Evolutionary conservation across 2,329 filamentous ascomycete genomes (phyloP).

Genomic region (Claviceps digitariae): DNA sequence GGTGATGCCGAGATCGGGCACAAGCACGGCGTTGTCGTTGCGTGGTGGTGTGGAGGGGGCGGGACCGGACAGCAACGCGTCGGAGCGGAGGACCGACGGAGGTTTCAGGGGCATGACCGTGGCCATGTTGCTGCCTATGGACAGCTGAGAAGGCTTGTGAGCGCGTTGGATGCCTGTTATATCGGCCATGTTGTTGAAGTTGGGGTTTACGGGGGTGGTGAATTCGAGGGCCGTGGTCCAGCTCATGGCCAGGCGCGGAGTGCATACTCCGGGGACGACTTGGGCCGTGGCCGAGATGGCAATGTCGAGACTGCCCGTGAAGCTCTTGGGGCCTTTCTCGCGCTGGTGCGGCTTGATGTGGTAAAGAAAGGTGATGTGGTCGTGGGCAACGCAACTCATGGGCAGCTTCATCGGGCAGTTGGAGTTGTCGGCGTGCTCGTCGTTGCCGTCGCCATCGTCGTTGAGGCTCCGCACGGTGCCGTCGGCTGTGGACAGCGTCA

Average conservation of each 20-base stretch:
- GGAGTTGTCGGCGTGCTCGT: conserved; percentile 12
- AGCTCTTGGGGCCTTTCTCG: conserved; percentile 31
- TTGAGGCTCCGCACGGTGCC: conserved; percentile 47
- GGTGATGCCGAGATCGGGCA: conserved; percentile 53
- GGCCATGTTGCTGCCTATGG: conserved; percentile 40
- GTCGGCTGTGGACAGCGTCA: conserved; percentile 43
- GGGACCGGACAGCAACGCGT: conserved; percentile 37
- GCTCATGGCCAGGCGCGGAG: conserved; percentile 47
- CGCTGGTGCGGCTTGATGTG: conserved; percentile 40
- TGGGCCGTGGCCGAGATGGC: conserved; percentile 46
- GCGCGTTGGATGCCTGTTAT: conserved; percentile 42
- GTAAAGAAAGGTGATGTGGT: conserved; percentile 66
- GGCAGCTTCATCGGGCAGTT: conserved; percentile 34
- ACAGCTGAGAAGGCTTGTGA: conserved; percentile 50
- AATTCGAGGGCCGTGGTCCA: conserved; percentile 62
- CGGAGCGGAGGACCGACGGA: conserved; percentile 43
- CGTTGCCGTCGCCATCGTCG: conserved; percentile 17
- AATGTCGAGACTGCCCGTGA: conserved; percentile 41
- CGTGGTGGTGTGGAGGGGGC: conserved; percentile 19
- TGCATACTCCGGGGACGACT: conserved; percentile 41
- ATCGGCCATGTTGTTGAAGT: conserved; percentile 40
- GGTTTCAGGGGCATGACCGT: conserved; percentile 39
- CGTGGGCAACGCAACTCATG: conserved; percentile 52
- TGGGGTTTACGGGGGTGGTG: conserved; percentile 49
- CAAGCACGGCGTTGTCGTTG: conserved; percentile 32